A percentile compares a stretch with the other conserved stretches of the same genome.
Evolutionary conservation across 371 early-diverging fungal species (phyloP).

Genomic region (Mortierella sp.): DNA sequence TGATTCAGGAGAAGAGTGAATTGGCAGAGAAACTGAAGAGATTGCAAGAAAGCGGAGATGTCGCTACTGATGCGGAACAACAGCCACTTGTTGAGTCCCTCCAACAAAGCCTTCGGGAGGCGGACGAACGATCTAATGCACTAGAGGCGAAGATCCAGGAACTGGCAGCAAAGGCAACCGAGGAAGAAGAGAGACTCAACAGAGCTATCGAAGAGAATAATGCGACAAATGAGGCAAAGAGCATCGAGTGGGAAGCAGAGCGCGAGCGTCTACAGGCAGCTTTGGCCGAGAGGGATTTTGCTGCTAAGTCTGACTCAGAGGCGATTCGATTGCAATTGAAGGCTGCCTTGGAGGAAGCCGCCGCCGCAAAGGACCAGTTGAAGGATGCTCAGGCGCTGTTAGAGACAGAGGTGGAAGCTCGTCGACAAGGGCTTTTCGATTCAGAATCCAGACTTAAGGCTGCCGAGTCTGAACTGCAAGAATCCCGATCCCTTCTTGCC

Average conservation of each 20-base stretch:
- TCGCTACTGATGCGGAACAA: slow-evolving; percentile 14
- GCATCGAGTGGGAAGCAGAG: slow-evolving; percentile 21
- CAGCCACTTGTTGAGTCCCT: slow-evolving; percentile 33
- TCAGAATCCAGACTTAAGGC: slow-evolving; percentile 40
- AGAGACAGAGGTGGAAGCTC: slow-evolving; percentile 12
- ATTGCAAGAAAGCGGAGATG: slow-evolving; percentile 19
- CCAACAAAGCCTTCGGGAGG: slow-evolving; percentile 28
- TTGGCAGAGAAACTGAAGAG: slow-evolving; percentile 19
- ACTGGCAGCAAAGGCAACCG: slow-evolving; percentile 14
- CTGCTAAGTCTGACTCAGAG: background rate
- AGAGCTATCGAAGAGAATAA: slow-evolving; percentile 5
- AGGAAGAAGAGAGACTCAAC: slow-evolving; percentile 29
- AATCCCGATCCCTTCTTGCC: slow-evolving; percentile 12
- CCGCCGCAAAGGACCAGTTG: slow-evolving; percentile 5
- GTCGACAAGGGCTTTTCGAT: slow-evolving; percentile 1
- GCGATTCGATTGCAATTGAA: slow-evolving; percentile 11
- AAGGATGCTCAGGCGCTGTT: slow-evolving; percentile 2
- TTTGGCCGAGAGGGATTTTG: slow-evolving; percentile 14
- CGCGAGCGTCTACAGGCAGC: slow-evolving; percentile 19
- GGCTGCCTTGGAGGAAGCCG: slow-evolving; percentile 18
- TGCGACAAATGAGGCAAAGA: slow-evolving; percentile 11
- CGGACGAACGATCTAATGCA: slow-evolving; percentile 17
- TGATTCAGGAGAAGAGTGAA: slow-evolving; percentile 29
- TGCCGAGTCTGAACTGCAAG: slow-evolving; percentile 21
- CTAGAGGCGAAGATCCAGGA: slow-evolving; percentile 31